phyloP scores from a whole-genome alignment of 352 stramenopile species.

The Globisporangium acanthophoron region DNA sequence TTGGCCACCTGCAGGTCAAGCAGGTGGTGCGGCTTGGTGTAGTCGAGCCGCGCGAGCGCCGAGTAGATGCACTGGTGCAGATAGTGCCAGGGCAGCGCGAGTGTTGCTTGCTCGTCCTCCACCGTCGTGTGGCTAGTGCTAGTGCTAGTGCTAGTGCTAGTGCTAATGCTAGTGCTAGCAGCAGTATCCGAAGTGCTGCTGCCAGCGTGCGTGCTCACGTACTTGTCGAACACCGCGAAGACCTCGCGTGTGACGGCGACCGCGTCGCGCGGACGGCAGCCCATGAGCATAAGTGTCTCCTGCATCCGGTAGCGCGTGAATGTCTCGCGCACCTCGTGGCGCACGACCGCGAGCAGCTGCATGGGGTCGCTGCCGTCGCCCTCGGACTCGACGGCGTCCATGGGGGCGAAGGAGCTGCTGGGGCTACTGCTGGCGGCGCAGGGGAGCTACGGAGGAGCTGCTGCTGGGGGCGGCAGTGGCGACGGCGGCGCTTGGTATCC shows the following conservation, averaged over 20 bases:
- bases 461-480: too few relatives aligned
- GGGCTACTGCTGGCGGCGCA: background rate
- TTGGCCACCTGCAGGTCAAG: conserved; percentile 83
- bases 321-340: conserved; percentile 39
- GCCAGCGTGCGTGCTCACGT: conserved; percentile 22
- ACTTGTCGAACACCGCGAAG: conserved; percentile 56
- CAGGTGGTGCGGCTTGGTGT: conserved; percentile 81
- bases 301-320: conserved; percentile 84
- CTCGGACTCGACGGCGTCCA: conserved; percentile 55
- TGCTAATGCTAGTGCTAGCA: too few relatives aligned
- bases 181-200: background rate
- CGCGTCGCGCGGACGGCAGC: conserved; percentile 69
- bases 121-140: background rate
- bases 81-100: conserved; percentile 60
- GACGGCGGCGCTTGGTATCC: background rate
- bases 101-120: background rate
- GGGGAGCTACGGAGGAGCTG: too few relatives aligned
- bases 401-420: conserved; percentile 7
- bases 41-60: conserved; percentile 69
- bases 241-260: conserved; percentile 64
- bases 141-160: too few relatives aligned
- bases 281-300: conserved; percentile 88
- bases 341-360: conserved; percentile 65
- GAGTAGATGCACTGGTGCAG: conserved; percentile 82
- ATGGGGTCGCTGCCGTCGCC: conserved; percentile 64